Conservation (phyloP, 192 early-diverging fungal genomes). For the Powellomyces hirtus region DNA sequence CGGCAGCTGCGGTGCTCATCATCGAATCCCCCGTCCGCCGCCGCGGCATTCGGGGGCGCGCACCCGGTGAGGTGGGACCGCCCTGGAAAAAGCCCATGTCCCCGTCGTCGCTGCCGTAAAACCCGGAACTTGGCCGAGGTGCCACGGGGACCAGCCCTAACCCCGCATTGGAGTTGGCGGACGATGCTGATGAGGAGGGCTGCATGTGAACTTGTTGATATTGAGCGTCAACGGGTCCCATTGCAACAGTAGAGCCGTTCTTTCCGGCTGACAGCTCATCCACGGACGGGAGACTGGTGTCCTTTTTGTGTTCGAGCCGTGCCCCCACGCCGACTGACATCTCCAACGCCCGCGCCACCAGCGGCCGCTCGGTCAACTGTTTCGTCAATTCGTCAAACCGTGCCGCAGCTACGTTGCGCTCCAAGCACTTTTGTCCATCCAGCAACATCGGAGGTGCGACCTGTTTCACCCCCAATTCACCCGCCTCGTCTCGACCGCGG, state of each 20-base stretch:
- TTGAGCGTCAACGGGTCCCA: no score
- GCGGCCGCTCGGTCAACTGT: conserved; percentile 2
- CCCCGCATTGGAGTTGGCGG: no score
- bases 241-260: no score
- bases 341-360: background rate
- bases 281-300: background rate
- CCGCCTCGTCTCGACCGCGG: background rate
- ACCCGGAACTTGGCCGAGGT: background rate
- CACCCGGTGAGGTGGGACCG: no score
- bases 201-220: no score
- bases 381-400: conserved; percentile 8
- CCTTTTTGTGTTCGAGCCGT: background rate
- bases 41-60: no score
- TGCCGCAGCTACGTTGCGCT: background rate
- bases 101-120: background rate
- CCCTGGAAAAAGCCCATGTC: no score
- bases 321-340: background rate
- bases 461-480: background rate
- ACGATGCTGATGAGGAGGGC: no score
- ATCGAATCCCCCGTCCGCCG: no score
- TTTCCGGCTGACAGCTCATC: no score
- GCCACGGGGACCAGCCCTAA: no score
- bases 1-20: no score
- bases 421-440: background rate
- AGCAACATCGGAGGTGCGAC: background rate